phyloP scores from a whole-genome alignment of 2,329 filamentous ascomycete genomes.

The Colletotrichum tabaci region DNA sequence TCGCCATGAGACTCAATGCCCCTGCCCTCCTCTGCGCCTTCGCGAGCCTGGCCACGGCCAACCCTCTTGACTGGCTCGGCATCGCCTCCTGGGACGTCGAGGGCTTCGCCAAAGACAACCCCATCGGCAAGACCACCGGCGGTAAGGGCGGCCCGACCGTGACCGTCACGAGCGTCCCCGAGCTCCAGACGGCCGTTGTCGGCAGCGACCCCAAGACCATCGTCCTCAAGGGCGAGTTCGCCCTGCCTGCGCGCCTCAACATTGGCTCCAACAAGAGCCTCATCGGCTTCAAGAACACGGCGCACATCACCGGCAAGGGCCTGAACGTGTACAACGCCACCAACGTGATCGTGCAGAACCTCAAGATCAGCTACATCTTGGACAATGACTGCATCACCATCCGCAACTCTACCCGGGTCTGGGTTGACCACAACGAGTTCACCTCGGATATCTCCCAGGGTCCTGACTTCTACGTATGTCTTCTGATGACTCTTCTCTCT shows the following conservation, averaged over 20 bases:
- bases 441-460: constrained; percentile 56
- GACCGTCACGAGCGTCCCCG: constrained; percentile 58
- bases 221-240: constrained; percentile 59
- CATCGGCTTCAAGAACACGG: constrained; percentile 53
- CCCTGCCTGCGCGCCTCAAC: constrained; percentile 57
- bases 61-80: constrained; percentile 46
- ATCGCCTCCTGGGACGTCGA: constrained; percentile 46
- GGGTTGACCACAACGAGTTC: constrained; percentile 65
- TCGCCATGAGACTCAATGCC: constrained; percentile 34
- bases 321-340: constrained; percentile 53
- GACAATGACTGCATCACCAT: constrained; percentile 61
- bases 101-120: constrained; percentile 50
- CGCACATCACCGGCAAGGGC: constrained; percentile 54
- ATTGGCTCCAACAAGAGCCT: constrained; percentile 63
- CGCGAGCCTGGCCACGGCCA: constrained; percentile 22
- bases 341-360: constrained; percentile 59
- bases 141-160: constrained; percentile 63
- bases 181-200: constrained; percentile 60
- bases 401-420: constrained; percentile 61
- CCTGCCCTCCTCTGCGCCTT: constrained; percentile 22
- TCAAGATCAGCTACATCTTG: constrained; percentile 53
- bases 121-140: constrained; percentile 56
- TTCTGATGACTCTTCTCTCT: too few relatives aligned
- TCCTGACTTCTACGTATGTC: constrained; percentile 54
- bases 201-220: constrained; percentile 59